Conservation (phyloP, 1,284 basidiomycete genomes). For the Naganishia cerealis region DNA sequence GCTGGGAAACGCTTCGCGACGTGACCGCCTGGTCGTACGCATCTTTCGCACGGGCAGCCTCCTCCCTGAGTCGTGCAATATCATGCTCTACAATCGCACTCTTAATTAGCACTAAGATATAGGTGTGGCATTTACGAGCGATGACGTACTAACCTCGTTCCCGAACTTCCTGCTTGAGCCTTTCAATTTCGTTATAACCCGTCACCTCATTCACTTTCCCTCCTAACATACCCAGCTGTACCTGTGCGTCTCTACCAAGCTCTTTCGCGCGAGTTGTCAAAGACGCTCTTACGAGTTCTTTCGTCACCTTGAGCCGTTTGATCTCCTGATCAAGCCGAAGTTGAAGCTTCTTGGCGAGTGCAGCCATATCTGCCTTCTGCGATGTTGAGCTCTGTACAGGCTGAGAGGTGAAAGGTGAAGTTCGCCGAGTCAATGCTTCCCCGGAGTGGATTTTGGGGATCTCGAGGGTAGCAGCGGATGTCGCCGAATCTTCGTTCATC, state of each 20-base stretch:
- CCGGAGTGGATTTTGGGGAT: neutral
- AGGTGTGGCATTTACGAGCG: neutral
- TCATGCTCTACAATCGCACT: conserved; percentile 42
- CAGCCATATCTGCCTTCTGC: conserved; percentile 14
- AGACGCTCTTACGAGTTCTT: conserved; percentile 14
- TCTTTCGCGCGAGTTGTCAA: conserved; percentile 17
- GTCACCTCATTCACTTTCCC: conserved; percentile 77
- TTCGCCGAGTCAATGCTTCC: neutral
- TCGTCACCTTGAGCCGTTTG: conserved; percentile 10
- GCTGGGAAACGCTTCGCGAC: conserved; percentile 74
- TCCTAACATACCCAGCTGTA: conserved; percentile 70
- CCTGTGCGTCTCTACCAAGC: conserved; percentile 40
- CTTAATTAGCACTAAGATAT: neutral
- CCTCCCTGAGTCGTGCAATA: conserved; percentile 59
- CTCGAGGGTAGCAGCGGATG: neutral
- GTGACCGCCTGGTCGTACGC: conserved; percentile 72
- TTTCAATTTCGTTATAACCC: conserved; percentile 85
- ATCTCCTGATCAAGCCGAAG: conserved; percentile 23
- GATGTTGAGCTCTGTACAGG: neutral
- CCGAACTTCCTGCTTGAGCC: conserved; percentile 73
- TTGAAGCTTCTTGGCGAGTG: conserved; percentile 19
- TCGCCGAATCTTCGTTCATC: neutral
- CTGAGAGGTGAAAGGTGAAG: neutral
- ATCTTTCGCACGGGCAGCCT: conserved; percentile 68
- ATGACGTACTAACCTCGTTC: conserved; percentile 66